Conservation (phyloP, 1,139 yeast species). For the Magnusiomyces paraingens region DNA sequence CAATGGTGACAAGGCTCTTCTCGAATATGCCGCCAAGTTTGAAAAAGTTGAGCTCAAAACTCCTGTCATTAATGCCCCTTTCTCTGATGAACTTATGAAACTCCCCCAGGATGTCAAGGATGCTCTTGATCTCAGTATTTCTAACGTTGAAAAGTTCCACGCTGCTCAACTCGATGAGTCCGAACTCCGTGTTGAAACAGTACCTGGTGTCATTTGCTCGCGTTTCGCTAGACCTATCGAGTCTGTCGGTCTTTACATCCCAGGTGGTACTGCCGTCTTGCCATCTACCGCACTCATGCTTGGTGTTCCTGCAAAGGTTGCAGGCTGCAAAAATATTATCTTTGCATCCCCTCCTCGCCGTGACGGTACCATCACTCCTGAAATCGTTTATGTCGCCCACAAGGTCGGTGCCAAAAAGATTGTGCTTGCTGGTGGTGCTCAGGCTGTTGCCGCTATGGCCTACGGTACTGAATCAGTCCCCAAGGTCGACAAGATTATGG, state of each 20-base stretch:
- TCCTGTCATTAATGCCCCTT: slow-evolving; percentile 84
- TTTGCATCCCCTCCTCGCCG: slow-evolving; percentile 96
- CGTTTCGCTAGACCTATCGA: slow-evolving; percentile 94
- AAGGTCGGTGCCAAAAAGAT: slow-evolving; percentile 87
- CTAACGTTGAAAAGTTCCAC: slow-evolving; percentile 87
- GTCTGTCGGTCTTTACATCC: slow-evolving; percentile 89
- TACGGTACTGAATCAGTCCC: slow-evolving; percentile 91
- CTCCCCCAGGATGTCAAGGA: slow-evolving; percentile 69
- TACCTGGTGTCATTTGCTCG: slow-evolving; percentile 90
- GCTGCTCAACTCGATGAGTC: slow-evolving; percentile 67
- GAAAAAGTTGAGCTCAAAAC: slow-evolving; percentile 68
- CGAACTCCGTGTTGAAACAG: slow-evolving; percentile 75
- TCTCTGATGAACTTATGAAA: slow-evolving; percentile 67
- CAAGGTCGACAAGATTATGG: slow-evolving; percentile 93
- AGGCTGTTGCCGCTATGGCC: slow-evolving; percentile 98
- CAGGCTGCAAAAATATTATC: slow-evolving; percentile 91
- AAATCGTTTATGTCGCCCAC: slow-evolving; percentile 95
- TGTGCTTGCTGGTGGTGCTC: slow-evolving; percentile 98
- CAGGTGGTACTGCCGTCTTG: slow-evolving; percentile 97
- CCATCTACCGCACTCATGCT: slow-evolving; percentile 98
- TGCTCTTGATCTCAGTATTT: slow-evolving; percentile 85
- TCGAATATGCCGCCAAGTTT: slow-evolving; percentile 83
- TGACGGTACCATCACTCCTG: slow-evolving; percentile 92
- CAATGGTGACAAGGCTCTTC: slow-evolving; percentile 77
- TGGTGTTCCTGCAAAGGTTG: slow-evolving; percentile 98